Percentiles rank a stretch among this genome's conserved stretches.
Conservation (phyloP, 345 rosid genomes). For the Camelina hispida region DNA sequence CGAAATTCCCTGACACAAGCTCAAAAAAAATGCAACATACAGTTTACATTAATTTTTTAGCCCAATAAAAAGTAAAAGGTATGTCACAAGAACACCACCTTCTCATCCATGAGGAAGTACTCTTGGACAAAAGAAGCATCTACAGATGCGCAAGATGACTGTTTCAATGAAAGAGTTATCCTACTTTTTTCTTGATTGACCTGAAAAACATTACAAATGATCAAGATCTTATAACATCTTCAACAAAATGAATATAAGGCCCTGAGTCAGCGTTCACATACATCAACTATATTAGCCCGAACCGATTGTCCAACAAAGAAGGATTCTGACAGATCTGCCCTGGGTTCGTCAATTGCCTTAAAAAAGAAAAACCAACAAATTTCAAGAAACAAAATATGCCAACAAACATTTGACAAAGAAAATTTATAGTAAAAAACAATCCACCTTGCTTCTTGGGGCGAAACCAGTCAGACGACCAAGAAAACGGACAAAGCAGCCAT, state of each 20-base stretch:
- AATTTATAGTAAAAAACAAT: conserved; percentile 8
- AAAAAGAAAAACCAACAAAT: conserved; percentile 33
- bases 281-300: conserved; percentile 79
- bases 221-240: conserved; percentile 24
- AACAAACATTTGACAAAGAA: conserved; percentile 14
- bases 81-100: conserved; percentile 52
- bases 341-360: conserved; percentile 76
- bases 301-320: conserved; percentile 93
- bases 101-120: conserved; percentile 74
- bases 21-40: conserved; percentile 8
- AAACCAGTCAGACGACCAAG: conserved; percentile 96
- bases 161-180: conserved; percentile 83
- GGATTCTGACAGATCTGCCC: conserved; percentile 64
- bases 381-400: conserved; percentile 17
- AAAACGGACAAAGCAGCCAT: conserved; percentile 96
- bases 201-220: conserved; percentile 50
- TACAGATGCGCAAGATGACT: conserved; percentile 81
- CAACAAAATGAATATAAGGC: conserved; percentile 22
- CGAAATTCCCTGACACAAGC: conserved; percentile 14
- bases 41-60: conserved; percentile 2
- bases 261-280: conserved; percentile 51
- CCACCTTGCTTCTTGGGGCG: conserved; percentile 87
- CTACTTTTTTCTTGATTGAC: conserved; percentile 70
- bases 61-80: conserved; percentile 12
- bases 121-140: conserved; percentile 82